Base-by-base conservation (phyloP, 345 rosid genomes). In the Aquilaria malaccensis region DNA sequence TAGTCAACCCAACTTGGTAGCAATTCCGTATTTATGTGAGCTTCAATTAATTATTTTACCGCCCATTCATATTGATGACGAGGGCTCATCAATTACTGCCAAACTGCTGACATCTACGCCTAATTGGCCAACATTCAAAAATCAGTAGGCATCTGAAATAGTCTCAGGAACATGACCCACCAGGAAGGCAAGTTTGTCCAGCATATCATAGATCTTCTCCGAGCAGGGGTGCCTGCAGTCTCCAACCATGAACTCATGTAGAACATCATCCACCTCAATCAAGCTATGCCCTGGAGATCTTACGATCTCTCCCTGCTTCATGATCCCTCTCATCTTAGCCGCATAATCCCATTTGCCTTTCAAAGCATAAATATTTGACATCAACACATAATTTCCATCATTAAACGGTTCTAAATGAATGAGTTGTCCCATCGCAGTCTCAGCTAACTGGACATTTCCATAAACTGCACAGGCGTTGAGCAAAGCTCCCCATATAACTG, bases 401-500 rank as follows among this genome's bases (percentile, higher is more conserved):
- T 78, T 81, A 59, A 53, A 64, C 10, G 81, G 81, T 52, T 81
- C 81, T 58, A 81, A 59, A 56, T 59, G 54, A 11, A 71, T 46
- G 14, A 81, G 76, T 56, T 52, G 65, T 30, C 64, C 49, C 41
- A 78, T 54, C 13, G 80, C 79, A 43, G 49, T 60, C 59, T 78
- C 70, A 9, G 79, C 77, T 55, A 81, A 70, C 66, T 69, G 75
- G 13, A 65, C 59, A 53, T 69, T 68, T n/a, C 68, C 69, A 58
- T 56, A 53, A 45, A 65, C 58, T 13, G 73, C 66, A 29, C 81
- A 73, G 11, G 83, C 77, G 64, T 77, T 76, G 29, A 81, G 75
- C 80, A 81, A 69, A 41, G 76, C 53, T 59, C 85, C 85, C 82
- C 85, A 81, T 41, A 76, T 45, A 48, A 73, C 69, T 3, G 69